A percentile compares a stretch with the other conserved stretches of the same genome.
Evolutionary conservation across 1,139 yeast species (phyloP).

Genomic region (Pichia inconspicua): DNA sequence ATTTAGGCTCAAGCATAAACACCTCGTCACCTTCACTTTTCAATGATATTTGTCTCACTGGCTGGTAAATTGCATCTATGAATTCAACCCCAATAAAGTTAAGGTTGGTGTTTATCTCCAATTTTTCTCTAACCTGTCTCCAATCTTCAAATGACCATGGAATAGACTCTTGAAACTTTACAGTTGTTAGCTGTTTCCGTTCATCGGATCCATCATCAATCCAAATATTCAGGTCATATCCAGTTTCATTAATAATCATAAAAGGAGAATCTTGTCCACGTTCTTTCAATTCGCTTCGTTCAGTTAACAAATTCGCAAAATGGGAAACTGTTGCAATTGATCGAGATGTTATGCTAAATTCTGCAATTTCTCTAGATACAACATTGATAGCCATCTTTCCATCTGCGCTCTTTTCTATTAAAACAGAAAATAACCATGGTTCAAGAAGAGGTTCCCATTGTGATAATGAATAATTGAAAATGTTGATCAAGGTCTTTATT

Average conservation of each 20-base stretch:
- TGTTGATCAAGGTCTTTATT: slow-evolving; percentile 64
- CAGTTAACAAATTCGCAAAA: slow-evolving; percentile 50
- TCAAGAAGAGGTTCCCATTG: slow-evolving; percentile 96
- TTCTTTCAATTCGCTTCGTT: slow-evolving; percentile 44
- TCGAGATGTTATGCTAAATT: slow-evolving; percentile 73
- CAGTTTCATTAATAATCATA: slow-evolving; percentile 75
- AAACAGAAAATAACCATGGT: slow-evolving; percentile 76
- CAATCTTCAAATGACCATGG: slow-evolving; percentile 97
- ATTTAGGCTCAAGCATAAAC: slow-evolving; percentile 57
- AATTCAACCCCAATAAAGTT: slow-evolving; percentile 58
- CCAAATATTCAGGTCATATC: slow-evolving; percentile 74
- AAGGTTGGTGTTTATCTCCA: slow-evolving; percentile 56
- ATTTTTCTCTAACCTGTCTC: slow-evolving; percentile 74
- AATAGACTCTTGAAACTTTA: slow-evolving; percentile 44
- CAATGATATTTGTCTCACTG: slow-evolving; percentile 52
- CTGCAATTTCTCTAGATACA: slow-evolving; percentile 68
- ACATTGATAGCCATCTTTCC: slow-evolving; percentile 53
- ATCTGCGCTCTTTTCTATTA: slow-evolving; percentile 43
- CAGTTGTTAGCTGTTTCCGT: slow-evolving; percentile 27
- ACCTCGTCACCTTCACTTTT: slow-evolving; percentile 81
- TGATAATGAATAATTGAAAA: slow-evolving; percentile 84
- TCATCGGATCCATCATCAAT: slow-evolving; percentile 34
- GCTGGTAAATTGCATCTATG: slow-evolving; percentile 46
- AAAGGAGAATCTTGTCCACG: slow-evolving; percentile 84
- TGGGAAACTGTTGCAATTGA: slow-evolving; percentile 73